Percentiles rank a stretch among this genome's conserved stretches.
Evolutionary conservation across 192 early-diverging fungal species (phyloP).

Genomic region (Gonapodya sp.): DNA sequence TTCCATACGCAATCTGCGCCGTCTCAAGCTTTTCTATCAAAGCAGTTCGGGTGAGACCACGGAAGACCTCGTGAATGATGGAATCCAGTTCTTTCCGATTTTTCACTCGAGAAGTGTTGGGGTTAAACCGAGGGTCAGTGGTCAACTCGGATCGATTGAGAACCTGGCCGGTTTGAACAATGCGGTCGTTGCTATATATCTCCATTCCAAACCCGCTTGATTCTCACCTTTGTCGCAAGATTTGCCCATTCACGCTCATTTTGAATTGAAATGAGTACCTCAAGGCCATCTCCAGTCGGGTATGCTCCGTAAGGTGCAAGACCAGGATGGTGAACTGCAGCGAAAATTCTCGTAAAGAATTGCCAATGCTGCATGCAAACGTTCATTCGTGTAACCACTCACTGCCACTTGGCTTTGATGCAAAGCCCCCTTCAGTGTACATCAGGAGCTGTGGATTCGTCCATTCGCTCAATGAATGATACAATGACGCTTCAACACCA

Average conservation of each 20-base stretch:
- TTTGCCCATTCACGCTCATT: slow-evolving; percentile 9
- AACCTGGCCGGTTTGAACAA: neutral
- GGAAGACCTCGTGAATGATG: neutral
- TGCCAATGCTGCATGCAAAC: neutral
- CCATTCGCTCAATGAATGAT: neutral
- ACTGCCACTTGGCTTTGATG: neutral
- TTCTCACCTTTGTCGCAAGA: neutral
- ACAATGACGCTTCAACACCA: neutral
- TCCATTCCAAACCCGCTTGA: too few species aligned
- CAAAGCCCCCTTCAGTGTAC: slow-evolving; percentile 4
- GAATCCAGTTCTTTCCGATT: neutral
- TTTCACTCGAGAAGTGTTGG: neutral
- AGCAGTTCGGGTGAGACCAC: neutral
- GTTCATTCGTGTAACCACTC: too few species aligned
- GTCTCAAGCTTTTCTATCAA: neutral
- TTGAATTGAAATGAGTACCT: neutral
- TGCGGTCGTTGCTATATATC: too few species aligned
- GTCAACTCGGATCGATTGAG: neutral
- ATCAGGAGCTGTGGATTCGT: neutral
- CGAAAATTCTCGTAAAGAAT: neutral
- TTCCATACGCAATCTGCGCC: slow-evolving; percentile 2
- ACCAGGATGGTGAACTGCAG: neutral
- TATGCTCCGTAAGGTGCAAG: slow-evolving; percentile 4
- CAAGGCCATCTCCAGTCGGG: neutral
- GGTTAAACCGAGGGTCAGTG: neutral